Evolutionary conservation across 495 filamentous ascomycete genomes (phyloP).

Genomic region (Hypoxylon trugodes): DNA sequence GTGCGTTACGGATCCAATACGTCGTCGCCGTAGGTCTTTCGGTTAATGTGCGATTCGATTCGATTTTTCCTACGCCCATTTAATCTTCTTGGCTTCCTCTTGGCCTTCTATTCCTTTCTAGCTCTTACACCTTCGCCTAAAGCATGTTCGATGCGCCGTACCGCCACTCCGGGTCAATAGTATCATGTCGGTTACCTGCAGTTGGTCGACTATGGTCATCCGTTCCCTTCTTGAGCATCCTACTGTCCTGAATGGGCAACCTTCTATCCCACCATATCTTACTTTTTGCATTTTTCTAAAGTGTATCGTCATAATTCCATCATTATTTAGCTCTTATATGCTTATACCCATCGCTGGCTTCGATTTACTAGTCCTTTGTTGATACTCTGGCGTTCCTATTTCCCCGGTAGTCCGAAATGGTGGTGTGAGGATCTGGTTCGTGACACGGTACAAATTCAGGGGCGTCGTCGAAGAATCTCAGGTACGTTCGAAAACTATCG

Average conservation of each 20-base stretch:
- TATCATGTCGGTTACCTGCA: background rate
- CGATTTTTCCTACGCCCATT: background rate
- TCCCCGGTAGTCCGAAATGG: constrained; percentile 4
- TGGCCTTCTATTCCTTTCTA: background rate
- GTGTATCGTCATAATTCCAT: background rate
- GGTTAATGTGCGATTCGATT: background rate
- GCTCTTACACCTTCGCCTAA: background rate
- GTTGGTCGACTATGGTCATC: background rate
- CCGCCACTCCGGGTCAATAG: background rate
- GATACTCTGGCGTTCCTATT: background rate
- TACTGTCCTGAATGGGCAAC: background rate
- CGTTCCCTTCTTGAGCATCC: background rate
- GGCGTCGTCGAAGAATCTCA: background rate
- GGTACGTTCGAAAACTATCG: background rate
- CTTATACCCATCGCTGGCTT: too few species aligned
- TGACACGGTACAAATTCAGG: constrained; percentile 8
- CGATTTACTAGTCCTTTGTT: background rate
- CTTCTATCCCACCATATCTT: background rate
- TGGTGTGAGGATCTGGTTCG: constrained; percentile 9
- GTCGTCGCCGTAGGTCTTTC: background rate
- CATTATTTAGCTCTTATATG: too few species aligned
- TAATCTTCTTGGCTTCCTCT: background rate
- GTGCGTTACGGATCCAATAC: background rate
- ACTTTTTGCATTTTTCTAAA: background rate
- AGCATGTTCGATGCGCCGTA: background rate